Percentiles rank a stretch among this genome's conserved stretches.
Evolutionary conservation across 176 grass and related monocot genomes (phyloP).

Genomic region (Triticum dicoccoides): DNA sequence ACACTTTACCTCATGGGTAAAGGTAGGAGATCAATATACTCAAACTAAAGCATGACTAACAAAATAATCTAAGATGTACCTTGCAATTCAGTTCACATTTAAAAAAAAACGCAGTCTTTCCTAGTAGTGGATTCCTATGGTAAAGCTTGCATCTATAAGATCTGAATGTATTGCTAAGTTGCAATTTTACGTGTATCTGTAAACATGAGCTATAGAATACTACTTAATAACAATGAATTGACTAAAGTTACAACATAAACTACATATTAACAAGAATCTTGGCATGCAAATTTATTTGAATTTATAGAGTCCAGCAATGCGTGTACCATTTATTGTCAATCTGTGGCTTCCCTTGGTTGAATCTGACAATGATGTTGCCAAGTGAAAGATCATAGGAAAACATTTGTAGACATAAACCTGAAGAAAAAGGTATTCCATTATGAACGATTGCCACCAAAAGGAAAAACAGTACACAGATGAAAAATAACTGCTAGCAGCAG

Average conservation of each 20-base stretch:
- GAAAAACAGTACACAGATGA: not conserved
- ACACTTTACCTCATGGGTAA: not conserved
- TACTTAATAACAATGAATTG: not conserved
- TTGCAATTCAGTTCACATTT: not conserved
- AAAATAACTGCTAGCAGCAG: not conserved
- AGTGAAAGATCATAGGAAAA: constrained; percentile 62
- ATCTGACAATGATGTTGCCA: constrained; percentile 62
- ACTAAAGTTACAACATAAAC: not conserved
- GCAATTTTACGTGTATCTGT: not conserved
- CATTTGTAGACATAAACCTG: constrained; percentile 91
- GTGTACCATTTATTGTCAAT: constrained; percentile 86
- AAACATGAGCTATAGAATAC: not conserved
- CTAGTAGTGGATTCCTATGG: not conserved
- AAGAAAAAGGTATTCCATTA: constrained; percentile 30
- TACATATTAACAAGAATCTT: constrained; percentile 6
- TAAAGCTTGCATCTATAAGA: constrained; percentile 8
- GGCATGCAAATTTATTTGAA: constrained; percentile 24
- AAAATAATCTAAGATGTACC: not conserved
- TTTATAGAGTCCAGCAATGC: constrained; percentile 15
- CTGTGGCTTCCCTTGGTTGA: constrained; percentile 77
- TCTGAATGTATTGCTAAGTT: not conserved
- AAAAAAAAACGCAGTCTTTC: not conserved
- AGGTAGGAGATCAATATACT: not conserved
- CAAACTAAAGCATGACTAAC: not conserved
- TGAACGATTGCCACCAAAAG: constrained; percentile 9